Percentiles rank a stretch among this genome's conserved stretches.
Evolutionary conservation across 2,329 filamentous ascomycete species (phyloP).

Genomic region (Thelonectria olida): DNA sequence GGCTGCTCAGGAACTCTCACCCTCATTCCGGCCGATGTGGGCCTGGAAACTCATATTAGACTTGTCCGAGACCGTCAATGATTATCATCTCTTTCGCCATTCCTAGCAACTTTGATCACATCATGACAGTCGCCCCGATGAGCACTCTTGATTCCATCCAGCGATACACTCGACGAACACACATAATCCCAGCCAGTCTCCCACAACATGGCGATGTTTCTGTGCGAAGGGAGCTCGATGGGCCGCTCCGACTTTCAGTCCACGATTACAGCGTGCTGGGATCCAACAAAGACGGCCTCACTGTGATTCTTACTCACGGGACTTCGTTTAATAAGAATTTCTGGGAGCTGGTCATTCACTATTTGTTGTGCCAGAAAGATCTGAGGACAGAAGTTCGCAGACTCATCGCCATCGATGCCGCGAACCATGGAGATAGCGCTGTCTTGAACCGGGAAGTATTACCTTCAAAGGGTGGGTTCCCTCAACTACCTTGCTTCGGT

Average conservation of each 20-base stretch:
- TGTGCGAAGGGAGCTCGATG: not conserved
- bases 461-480: not conserved
- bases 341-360: slow-evolving; percentile 8
- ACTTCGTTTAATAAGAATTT: slow-evolving; percentile 15
- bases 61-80: not conserved
- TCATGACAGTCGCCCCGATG: not conserved
- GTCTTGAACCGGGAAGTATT: not conserved
- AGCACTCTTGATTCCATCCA: not conserved
- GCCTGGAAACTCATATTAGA: not conserved
- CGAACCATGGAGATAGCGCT: slow-evolving; percentile 16
- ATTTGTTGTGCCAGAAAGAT: not conserved
- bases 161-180: not conserved
- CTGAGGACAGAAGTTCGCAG: not conserved
- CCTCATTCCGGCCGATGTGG: not conserved
- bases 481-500: not conserved
- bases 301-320: slow-evolving; percentile 8
- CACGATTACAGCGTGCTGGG: not conserved
- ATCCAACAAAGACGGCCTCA: not conserved
- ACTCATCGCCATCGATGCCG: slow-evolving; percentile 11
- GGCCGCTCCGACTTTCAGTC: not conserved
- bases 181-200: slow-evolving; percentile 2
- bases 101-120: not conserved
- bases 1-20: not conserved
- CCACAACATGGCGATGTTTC: not conserved
- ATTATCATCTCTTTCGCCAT: not conserved